phyloP scores from a whole-genome alignment of 2,329 filamentous ascomycete genomes.

The Periconia macrospinosa region DNA sequence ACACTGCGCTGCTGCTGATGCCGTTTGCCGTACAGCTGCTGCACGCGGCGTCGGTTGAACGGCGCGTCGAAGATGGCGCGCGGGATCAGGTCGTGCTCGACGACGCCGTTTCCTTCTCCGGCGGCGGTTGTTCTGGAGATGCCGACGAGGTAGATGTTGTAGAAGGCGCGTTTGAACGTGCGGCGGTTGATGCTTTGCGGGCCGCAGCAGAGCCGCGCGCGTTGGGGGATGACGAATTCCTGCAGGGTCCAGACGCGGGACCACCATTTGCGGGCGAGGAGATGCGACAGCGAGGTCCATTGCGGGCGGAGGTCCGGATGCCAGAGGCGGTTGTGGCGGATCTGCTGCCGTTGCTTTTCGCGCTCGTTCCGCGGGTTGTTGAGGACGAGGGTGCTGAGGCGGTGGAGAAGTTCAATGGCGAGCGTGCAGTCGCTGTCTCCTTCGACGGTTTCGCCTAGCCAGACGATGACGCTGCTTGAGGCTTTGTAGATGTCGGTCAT shows the following conservation, averaged over 20 bases:
- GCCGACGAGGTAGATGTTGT: slow-evolving; percentile 31
- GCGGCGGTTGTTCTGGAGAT: too few species aligned
- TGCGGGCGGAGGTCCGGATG: slow-evolving; percentile 15
- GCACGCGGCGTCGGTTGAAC: slow-evolving; percentile 32
- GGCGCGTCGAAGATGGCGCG: slow-evolving; percentile 28
- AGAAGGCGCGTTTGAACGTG: slow-evolving; percentile 32
- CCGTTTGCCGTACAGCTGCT: slow-evolving; percentile 21
- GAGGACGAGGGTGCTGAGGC: slow-evolving; percentile 21
- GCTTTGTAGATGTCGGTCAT: slow-evolving; percentile 35
- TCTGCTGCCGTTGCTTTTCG: slow-evolving; percentile 15
- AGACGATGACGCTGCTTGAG: slow-evolving; percentile 23
- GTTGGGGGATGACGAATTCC: slow-evolving; percentile 31
- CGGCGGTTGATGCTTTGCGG: slow-evolving; percentile 21
- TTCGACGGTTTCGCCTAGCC: slow-evolving; percentile 27
- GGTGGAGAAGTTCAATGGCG: slow-evolving; percentile 26
- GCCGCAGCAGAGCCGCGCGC: slow-evolving; percentile 31
- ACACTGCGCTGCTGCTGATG: slow-evolving; percentile 23
- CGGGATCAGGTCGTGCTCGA: slow-evolving; percentile 27
- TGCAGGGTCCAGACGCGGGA: slow-evolving; percentile 33
- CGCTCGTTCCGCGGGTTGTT: slow-evolving; percentile 8
- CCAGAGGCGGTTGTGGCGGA: slow-evolving; percentile 8
- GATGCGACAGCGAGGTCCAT: slow-evolving; percentile 23
- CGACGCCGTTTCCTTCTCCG: slow-evolving; percentile 19
- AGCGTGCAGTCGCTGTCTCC: slow-evolving; percentile 23
- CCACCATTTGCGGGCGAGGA: slow-evolving; percentile 32